A percentile compares a stretch with the other conserved stretches of the same genome.
phyloP scores from a whole-genome alignment of 2,329 filamentous ascomycete species.

The Apiospora kogelbergensis region DNA sequence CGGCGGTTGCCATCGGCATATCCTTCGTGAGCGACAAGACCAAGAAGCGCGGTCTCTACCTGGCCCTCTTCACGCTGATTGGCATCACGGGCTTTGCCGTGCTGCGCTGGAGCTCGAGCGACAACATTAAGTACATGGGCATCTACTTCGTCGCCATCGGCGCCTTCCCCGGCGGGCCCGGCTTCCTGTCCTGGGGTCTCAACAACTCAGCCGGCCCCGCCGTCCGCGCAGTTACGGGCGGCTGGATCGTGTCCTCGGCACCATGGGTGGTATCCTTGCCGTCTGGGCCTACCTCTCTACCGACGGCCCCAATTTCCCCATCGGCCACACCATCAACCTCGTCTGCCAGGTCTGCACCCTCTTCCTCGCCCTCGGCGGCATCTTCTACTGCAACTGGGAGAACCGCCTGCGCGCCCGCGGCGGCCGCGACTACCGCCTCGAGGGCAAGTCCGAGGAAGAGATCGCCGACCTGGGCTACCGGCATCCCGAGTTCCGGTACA shows the following conservation, averaged over 20 bases:
- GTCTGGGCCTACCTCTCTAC: conserved; percentile 52
- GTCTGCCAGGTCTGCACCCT: conserved; percentile 46
- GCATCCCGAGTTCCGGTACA: conserved; percentile 58
- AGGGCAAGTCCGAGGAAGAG: conserved; percentile 47
- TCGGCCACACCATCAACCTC: conserved; percentile 58
- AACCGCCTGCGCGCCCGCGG: conserved; percentile 49
- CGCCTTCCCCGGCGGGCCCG: conserved; percentile 58
- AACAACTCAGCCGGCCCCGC: conserved; percentile 59
- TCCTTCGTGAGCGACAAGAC: conserved; percentile 43
- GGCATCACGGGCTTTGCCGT: conserved; percentile 53
- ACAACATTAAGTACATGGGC: conserved; percentile 43
- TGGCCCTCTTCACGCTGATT: conserved; percentile 39
- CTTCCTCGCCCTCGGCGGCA: conserved; percentile 45
- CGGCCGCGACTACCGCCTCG: conserved; percentile 47
- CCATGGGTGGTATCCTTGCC: conserved; percentile 56
- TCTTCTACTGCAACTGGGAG: conserved; percentile 54
- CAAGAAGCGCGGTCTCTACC: conserved; percentile 40
- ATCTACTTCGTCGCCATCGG: conserved; percentile 57
- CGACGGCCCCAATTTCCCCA: conserved; percentile 47
- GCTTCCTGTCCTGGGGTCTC: conserved; percentile 57
- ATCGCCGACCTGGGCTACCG: conserved; percentile 49
- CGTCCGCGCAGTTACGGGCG: conserved; percentile 54
- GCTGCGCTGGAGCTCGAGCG: conserved; percentile 42
- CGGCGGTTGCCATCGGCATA: conserved; percentile 38
- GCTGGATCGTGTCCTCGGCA: conserved; percentile 57